Percentiles rank a stretch among this genome's conserved stretches.
Evolutionary conservation across 2,329 filamentous ascomycete species (phyloP).

Genomic region (Sarocladium kiliense): DNA sequence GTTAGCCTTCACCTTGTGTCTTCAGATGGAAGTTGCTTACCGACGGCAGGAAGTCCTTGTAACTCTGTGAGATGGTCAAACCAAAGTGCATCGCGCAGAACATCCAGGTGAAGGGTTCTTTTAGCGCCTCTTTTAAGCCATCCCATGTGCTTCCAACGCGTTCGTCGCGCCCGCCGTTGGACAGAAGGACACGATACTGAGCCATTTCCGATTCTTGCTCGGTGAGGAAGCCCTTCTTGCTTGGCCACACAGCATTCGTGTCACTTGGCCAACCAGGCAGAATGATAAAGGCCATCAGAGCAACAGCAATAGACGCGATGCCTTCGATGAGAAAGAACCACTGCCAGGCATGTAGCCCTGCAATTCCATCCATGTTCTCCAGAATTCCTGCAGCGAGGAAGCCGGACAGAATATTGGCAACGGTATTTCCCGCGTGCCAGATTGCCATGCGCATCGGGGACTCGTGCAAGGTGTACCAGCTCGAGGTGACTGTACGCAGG

Average conservation of each 20-base stretch:
- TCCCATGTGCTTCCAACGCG: constrained; percentile 29
- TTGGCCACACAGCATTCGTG: neutral
- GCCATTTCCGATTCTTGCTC: constrained; percentile 31
- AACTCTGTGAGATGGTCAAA: constrained; percentile 33
- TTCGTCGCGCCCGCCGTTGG: constrained; percentile 28
- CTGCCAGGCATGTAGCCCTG: constrained; percentile 34
- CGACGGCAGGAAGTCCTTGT: constrained; percentile 36
- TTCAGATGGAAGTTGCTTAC: constrained; percentile 11
- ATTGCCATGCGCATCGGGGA: constrained; percentile 30
- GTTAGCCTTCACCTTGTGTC: no score
- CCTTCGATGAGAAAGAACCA: constrained; percentile 43
- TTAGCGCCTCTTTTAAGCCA: constrained; percentile 24
- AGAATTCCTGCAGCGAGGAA: constrained; percentile 39
- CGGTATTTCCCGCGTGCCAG: constrained; percentile 37
- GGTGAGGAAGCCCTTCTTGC: constrained; percentile 20
- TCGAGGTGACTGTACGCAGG: constrained; percentile 33
- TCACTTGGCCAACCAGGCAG: constrained; percentile 29
- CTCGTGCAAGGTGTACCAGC: constrained; percentile 40
- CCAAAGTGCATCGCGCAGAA: constrained; percentile 35
- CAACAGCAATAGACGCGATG: constrained; percentile 27
- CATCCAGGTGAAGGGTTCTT: constrained; percentile 31
- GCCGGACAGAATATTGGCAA: constrained; percentile 39
- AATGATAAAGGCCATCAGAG: constrained; percentile 26
- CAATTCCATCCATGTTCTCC: constrained; percentile 33
- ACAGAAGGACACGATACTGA: constrained; percentile 27